Conservation (phyloP, 2,329 filamentous ascomycete species). For the Cercospora janseana region DNA sequence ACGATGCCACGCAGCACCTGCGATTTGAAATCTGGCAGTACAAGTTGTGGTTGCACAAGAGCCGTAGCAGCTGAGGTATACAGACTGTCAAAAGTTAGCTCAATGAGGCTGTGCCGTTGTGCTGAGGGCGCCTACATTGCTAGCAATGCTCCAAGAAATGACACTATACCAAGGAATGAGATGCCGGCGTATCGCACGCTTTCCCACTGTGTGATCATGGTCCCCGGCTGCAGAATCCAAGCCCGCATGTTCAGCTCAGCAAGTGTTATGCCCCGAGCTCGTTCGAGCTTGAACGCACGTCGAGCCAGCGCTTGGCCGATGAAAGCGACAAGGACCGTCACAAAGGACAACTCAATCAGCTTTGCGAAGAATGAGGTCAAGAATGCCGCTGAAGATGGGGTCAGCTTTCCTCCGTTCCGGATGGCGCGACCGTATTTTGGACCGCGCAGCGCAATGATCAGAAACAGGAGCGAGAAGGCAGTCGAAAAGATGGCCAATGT, state of each 20-base stretch:
- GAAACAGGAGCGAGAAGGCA: constrained; percentile 63
- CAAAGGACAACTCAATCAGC: constrained; percentile 73
- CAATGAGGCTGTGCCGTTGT: rapidly evolving
- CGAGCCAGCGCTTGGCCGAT: constrained; percentile 73
- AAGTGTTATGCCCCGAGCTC: constrained; percentile 61
- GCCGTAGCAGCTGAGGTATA: constrained; percentile 77
- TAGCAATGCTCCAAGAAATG: constrained; percentile 62
- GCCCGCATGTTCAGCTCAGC: constrained; percentile 75
- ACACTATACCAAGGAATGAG: constrained; percentile 63
- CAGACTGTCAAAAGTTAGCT: constrained; percentile 40
- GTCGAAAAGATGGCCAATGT: constrained; percentile 61
- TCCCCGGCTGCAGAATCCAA: constrained; percentile 62
- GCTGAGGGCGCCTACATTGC: constrained; percentile 46
- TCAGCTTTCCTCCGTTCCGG: constrained; percentile 50
- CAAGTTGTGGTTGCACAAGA: constrained; percentile 70
- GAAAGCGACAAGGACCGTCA: constrained; percentile 72
- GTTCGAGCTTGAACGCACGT: constrained; percentile 59
- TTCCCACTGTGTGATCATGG: constrained; percentile 67
- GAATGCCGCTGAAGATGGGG: constrained; percentile 63
- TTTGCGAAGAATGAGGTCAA: constrained; percentile 71
- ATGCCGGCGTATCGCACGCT: constrained; percentile 62
- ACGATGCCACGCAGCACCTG: constrained; percentile 57
- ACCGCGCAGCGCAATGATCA: constrained; percentile 60
- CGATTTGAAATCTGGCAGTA: constrained; percentile 54
- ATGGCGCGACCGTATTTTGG: constrained; percentile 63